A percentile compares a stretch with the other conserved stretches of the same genome.
These are phyloP conservation scores for Gossypium anomalum DNA, from an alignment of 345 rosid genomes.

Conservation along the genomic window DNA sequence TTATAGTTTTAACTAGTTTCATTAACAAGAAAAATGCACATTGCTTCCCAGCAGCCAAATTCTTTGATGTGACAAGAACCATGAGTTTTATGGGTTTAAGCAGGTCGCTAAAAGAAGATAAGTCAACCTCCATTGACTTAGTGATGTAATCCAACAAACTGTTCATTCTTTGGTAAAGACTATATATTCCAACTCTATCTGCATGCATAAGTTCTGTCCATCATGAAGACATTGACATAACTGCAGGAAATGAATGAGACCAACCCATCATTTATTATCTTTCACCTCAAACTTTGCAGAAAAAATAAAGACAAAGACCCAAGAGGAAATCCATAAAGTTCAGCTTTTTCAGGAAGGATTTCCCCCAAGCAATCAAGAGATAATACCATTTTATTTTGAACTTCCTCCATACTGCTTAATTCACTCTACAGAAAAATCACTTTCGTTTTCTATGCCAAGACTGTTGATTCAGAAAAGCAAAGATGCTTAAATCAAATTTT, in stretches of 20 bases:
- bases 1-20: slow-evolving; percentile 1
- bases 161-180: background rate
- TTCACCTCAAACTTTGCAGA: background rate
- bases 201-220: background rate
- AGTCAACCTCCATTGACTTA: background rate
- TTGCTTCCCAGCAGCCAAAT: background rate
- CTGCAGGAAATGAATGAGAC: background rate
- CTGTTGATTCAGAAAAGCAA: background rate
- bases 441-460: background rate
- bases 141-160: background rate
- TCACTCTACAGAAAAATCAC: background rate
- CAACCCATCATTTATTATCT: background rate
- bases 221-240: background rate
- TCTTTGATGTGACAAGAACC: background rate
- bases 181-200: background rate
- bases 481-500: slow-evolving; percentile 3
- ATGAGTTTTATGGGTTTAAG: background rate
- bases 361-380: background rate
- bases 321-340: background rate
- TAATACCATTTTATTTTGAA: background rate
- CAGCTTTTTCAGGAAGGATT: background rate
- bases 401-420: background rate
- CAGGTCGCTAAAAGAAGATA: background rate
- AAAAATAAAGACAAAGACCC: background rate
- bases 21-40: background rate